These are phyloP conservation scores for Hypoxylon sp. DNA, from an alignment of 2,329 filamentous ascomycete species.

Conservation along the genomic window DNA sequence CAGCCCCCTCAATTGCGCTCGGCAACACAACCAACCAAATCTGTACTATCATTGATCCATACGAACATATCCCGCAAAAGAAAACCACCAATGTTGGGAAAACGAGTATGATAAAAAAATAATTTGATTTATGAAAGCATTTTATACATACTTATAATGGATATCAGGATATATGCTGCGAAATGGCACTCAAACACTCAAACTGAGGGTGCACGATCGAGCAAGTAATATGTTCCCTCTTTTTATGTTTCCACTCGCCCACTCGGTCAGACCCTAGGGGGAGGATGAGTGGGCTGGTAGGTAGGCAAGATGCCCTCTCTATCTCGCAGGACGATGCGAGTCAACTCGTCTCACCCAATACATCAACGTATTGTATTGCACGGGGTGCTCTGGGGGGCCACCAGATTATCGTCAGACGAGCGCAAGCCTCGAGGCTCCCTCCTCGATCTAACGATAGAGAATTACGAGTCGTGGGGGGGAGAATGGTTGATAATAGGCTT, in stretches of 20 bases:
- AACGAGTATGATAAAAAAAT: conserved; percentile 10
- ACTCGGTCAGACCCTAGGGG: no score
- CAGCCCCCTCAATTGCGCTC: conserved; percentile 48
- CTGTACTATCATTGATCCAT: conserved; percentile 31
- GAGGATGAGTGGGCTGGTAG: conserved; percentile 21
- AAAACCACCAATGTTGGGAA: conserved; percentile 9
- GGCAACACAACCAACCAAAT: conserved; percentile 38
- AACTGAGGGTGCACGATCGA: neutral
- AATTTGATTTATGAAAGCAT: conserved; percentile 12
- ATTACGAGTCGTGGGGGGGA: conserved; percentile 32
- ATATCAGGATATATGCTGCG: conserved; percentile 12
- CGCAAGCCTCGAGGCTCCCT: conserved; percentile 40
- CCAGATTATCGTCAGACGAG: conserved; percentile 33
- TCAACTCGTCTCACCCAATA: conserved; percentile 37
- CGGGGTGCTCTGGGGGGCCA: conserved; percentile 29
- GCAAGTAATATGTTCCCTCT: conserved; percentile 10
- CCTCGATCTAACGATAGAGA: conserved; percentile 32
- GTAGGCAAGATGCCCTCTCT: conserved; percentile 29
- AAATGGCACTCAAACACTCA: conserved; percentile 4
- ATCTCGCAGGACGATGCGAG: conserved; percentile 37
- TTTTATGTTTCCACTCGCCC: conserved; percentile 15
- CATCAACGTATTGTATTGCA: conserved; percentile 24
- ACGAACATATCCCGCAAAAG: conserved; percentile 10
- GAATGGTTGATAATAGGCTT: conserved; percentile 44
- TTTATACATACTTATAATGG: conserved; percentile 27